Conservation (phyloP, 495 filamentous ascomycete genomes). For the Filosporella fistucella region DNA sequence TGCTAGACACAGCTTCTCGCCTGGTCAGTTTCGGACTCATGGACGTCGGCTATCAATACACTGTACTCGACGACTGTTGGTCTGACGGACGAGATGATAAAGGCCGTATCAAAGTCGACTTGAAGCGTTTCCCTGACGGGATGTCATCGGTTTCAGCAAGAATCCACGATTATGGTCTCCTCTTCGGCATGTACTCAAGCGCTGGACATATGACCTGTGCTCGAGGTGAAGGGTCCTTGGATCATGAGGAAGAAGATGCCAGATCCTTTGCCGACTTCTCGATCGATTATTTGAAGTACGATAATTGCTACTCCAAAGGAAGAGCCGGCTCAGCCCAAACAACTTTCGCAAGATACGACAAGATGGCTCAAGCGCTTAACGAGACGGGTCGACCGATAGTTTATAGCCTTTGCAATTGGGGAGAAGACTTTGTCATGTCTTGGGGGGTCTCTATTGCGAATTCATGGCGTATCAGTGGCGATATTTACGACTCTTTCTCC, state of each 20-base stretch:
- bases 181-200: constrained; percentile 30
- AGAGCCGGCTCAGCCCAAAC: constrained; percentile 38
- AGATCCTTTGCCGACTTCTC: constrained; percentile 37
- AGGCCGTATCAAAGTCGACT: constrained; percentile 16
- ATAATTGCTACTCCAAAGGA: constrained; percentile 45
- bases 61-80: constrained; percentile 55
- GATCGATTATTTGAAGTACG: constrained; percentile 44
- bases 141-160: constrained; percentile 26
- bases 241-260: constrained; percentile 40
- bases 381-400: constrained; percentile 17
- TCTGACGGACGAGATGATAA: constrained; percentile 31
- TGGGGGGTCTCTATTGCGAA: neutral
- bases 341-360: constrained; percentile 31
- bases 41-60: constrained; percentile 51
- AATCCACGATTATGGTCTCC: constrained; percentile 27
- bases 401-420: constrained; percentile 21
- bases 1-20: constrained; percentile 37
- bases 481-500: neutral
- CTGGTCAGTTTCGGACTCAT: constrained; percentile 44
- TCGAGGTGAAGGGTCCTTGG: constrained; percentile 28
- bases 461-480: no score
- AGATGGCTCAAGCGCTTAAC: constrained; percentile 27
- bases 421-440: neutral
- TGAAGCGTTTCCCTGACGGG: constrained; percentile 20
- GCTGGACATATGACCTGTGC: constrained; percentile 31